A percentile compares a stretch with the other conserved stretches of the same genome.
Conservation (phyloP, 164 flowering plant genomes). For the Umbilicus rupestris region DNA sequence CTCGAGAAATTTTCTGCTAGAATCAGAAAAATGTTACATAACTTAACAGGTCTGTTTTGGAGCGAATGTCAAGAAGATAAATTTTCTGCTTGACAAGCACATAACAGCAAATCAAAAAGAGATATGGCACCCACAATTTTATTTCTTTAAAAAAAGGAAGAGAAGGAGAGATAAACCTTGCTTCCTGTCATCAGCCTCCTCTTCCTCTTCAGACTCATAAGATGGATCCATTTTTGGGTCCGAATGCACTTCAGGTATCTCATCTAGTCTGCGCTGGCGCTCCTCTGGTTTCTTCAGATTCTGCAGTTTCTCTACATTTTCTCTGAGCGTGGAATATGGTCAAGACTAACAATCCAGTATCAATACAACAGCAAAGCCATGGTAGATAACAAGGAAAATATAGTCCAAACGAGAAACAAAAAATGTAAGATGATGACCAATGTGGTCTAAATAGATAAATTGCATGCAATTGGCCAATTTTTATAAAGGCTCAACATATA, state of each 20-base stretch:
- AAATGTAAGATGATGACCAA: neutral
- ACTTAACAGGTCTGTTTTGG: too few species aligned
- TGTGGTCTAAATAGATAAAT: neutral
- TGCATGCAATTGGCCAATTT: neutral
- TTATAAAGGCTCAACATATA: neutral
- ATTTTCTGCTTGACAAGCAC: neutral
- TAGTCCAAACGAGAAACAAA: neutral
- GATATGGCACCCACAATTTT: neutral
- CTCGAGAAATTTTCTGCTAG: slow-evolving; percentile 39
- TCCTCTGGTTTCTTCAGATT: slow-evolving; percentile 74
- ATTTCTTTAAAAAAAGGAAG: neutral
- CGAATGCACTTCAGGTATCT: slow-evolving; percentile 71
- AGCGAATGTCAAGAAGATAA: too few species aligned
- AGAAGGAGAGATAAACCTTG: slow-evolving; percentile 32
- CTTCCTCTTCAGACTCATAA: slow-evolving; percentile 76
- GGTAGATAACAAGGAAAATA: neutral
- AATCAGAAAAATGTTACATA: slow-evolving; percentile 11
- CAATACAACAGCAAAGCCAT: neutral
- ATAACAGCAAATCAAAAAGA: slow-evolving; percentile 1
- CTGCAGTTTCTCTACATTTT: slow-evolving; percentile 86
- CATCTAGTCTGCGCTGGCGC: slow-evolving; percentile 72
- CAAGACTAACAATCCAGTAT: slow-evolving; percentile 33
- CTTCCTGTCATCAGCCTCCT: slow-evolving; percentile 39
- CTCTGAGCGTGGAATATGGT: slow-evolving; percentile 76
- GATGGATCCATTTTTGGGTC: slow-evolving; percentile 95